Evolutionary conservation across 2,329 filamentous ascomycete genomes (phyloP).

Genomic region (Penicillium thymicola): DNA sequence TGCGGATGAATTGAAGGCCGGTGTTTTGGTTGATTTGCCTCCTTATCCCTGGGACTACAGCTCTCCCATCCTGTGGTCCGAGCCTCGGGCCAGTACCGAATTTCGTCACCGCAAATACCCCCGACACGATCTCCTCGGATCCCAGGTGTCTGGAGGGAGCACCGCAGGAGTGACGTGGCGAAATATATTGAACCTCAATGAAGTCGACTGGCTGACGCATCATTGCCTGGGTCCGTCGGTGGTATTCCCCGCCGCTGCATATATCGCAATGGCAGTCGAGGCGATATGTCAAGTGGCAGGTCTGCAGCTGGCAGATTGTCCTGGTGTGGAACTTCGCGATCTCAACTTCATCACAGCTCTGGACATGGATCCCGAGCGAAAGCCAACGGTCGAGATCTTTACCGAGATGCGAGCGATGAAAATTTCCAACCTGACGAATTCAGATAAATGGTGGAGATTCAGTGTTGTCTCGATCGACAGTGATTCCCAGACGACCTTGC

Average conservation of each 20-base stretch:
- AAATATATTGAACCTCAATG: constrained; percentile 29
- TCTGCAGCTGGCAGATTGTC: background rate
- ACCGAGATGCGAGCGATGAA: background rate
- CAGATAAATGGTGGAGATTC: background rate
- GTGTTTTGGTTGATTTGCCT: constrained; percentile 7
- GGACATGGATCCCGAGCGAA: background rate
- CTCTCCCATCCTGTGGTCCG: background rate
- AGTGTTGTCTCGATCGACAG: background rate
- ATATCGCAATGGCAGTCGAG: constrained; percentile 35
- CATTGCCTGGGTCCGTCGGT: constrained; percentile 30
- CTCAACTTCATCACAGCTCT: background rate
- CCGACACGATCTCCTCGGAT: constrained; percentile 26
- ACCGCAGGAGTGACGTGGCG: constrained; percentile 34
- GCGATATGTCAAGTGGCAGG: constrained; percentile 12
- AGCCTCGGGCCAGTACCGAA: constrained; percentile 12
- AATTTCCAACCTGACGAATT: background rate
- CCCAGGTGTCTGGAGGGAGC: constrained; percentile 23
- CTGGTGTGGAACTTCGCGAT: background rate
- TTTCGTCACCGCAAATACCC: constrained; percentile 6
- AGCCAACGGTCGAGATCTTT: background rate
- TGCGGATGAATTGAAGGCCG: background rate
- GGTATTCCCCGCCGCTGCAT: constrained; percentile 36
- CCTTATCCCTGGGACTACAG: constrained; percentile 17
- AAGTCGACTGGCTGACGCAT: constrained; percentile 37
- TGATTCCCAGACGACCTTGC: background rate